phyloP scores from a whole-genome alignment of 768 basidiomycete species.

The Leccinum disarticulatum region DNA sequence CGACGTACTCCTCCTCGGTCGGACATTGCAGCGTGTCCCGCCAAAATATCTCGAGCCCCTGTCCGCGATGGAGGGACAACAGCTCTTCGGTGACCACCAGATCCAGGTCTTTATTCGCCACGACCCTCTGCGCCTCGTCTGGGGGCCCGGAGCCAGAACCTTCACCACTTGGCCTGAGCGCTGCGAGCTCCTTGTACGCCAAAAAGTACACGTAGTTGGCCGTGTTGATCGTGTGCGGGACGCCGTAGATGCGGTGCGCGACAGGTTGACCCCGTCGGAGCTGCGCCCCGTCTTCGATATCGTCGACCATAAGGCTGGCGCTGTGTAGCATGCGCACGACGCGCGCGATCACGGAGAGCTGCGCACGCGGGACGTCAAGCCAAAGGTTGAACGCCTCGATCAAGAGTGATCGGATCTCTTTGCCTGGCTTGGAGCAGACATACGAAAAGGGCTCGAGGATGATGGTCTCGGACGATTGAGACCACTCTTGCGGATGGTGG shows the following conservation, averaged over 20 bases:
- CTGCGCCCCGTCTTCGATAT: slow-evolving; percentile 91
- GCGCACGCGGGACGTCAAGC: slow-evolving; percentile 77
- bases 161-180: slow-evolving; percentile 11
- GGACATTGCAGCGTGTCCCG: slow-evolving; percentile 89
- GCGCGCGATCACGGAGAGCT: slow-evolving; percentile 69
- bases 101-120: slow-evolving; percentile 80
- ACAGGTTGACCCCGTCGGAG: slow-evolving; percentile 84
- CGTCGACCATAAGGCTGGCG: slow-evolving; percentile 93
- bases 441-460: slow-evolving; percentile 89
- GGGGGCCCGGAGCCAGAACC: background rate
- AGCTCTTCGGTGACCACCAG: slow-evolving; percentile 50
- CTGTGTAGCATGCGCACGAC: slow-evolving; percentile 95
- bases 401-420: slow-evolving; percentile 85
- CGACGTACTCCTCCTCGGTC: slow-evolving; percentile 90
- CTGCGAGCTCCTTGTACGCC: slow-evolving; percentile 76
- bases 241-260: slow-evolving; percentile 93
- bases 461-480: slow-evolving; percentile 37
- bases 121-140: slow-evolving; percentile 6
- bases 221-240: slow-evolving; percentile 95
- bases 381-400: slow-evolving; percentile 93
- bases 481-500: slow-evolving; percentile 22
- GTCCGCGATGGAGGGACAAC: slow-evolving; percentile 88
- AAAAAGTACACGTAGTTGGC: slow-evolving; percentile 98
- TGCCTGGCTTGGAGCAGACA: slow-evolving; percentile 81
- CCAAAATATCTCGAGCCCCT: slow-evolving; percentile 95